These are phyloP conservation scores for Striga asiatica DNA, from an alignment of 257 asterid genomes.

Conservation along the genomic window DNA sequence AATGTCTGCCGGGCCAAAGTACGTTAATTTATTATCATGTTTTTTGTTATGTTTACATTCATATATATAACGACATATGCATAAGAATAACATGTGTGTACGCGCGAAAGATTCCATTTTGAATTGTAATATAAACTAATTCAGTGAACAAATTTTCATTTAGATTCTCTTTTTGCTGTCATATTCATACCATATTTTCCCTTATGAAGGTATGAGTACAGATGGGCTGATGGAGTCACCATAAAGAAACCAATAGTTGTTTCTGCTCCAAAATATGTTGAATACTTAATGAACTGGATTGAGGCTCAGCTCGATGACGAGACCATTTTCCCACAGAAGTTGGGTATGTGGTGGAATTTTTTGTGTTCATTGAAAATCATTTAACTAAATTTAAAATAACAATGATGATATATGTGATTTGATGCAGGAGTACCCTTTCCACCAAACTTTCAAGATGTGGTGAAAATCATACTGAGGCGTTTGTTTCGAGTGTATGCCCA, in stretches of 20 bases:
- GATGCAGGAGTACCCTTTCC: slow-evolving; percentile 36
- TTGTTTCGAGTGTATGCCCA: slow-evolving; percentile 45
- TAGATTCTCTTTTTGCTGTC: too few relatives aligned
- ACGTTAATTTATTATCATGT: slow-evolving; percentile 5
- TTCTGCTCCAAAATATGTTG: slow-evolving; percentile 90
- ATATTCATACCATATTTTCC: background rate
- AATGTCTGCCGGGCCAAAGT: slow-evolving; percentile 54
- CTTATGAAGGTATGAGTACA: slow-evolving; percentile 59
- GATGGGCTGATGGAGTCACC: slow-evolving; percentile 94
- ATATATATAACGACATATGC: too few relatives aligned
- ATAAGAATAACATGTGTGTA: too few relatives aligned
- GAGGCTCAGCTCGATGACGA: slow-evolving; percentile 81
- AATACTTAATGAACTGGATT: slow-evolving; percentile 92
- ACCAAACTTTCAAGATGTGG: slow-evolving; percentile 27
- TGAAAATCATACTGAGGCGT: slow-evolving; percentile 33
- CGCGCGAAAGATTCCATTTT: too few relatives aligned
- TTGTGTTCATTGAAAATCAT: too few relatives aligned
- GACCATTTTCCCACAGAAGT: slow-evolving; percentile 78
- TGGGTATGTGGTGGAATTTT: slow-evolving; percentile 36
- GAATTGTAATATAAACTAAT: too few relatives aligned
- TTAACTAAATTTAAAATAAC: background rate
- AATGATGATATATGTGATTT: background rate
- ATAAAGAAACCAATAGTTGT: slow-evolving; percentile 89
- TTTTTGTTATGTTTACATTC: background rate
- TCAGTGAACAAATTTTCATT: too few relatives aligned